Percentiles rank a stretch among this genome's conserved stretches.
Evolutionary conservation across 2,329 filamentous ascomycete genomes (phyloP).

Genomic region (Beauveria scarabaeidicola): DNA sequence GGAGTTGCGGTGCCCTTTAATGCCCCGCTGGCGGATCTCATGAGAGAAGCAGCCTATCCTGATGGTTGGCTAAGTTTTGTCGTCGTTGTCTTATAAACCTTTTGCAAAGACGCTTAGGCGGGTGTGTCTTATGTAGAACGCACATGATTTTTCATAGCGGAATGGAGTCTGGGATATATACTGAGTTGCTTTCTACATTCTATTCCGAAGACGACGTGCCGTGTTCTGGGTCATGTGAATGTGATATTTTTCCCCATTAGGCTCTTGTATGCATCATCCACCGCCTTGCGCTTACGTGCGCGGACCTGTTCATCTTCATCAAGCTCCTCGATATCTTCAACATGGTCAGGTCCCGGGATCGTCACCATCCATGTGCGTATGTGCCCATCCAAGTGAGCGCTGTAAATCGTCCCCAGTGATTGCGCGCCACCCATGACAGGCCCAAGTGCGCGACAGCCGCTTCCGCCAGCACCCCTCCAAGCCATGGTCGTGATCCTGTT

Average conservation of each 20-base stretch:
- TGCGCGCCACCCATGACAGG: conserved; percentile 52
- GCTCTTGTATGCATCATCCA: conserved; percentile 73
- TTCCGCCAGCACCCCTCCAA: conserved; percentile 55
- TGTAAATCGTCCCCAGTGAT: conserved; percentile 56
- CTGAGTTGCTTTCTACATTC: neutral
- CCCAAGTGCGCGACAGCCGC: conserved; percentile 47
- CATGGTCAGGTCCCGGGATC: conserved; percentile 40
- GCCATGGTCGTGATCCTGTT: conserved; percentile 66
- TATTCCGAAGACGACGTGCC: neutral
- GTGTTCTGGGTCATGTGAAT: conserved; percentile 33
- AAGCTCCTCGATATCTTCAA: conserved; percentile 37
- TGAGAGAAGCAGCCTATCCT: conserved; percentile 74
- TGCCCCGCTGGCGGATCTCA: conserved; percentile 73
- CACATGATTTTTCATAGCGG: neutral
- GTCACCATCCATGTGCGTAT: conserved; percentile 71
- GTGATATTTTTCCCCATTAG: conserved; percentile 66
- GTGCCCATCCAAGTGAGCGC: conserved; percentile 73
- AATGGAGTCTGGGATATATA: neutral
- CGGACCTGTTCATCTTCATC: conserved; percentile 37
- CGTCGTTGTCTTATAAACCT: conserved; percentile 56
- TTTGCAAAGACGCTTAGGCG: neutral
- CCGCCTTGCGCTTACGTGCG: conserved; percentile 61
- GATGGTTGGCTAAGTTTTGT: conserved; percentile 89
- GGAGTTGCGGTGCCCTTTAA: conserved; percentile 74
- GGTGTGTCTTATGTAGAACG: neutral